Conservation (phyloP, 805 yeast genomes). For the Phaffomyces antillensis region DNA sequence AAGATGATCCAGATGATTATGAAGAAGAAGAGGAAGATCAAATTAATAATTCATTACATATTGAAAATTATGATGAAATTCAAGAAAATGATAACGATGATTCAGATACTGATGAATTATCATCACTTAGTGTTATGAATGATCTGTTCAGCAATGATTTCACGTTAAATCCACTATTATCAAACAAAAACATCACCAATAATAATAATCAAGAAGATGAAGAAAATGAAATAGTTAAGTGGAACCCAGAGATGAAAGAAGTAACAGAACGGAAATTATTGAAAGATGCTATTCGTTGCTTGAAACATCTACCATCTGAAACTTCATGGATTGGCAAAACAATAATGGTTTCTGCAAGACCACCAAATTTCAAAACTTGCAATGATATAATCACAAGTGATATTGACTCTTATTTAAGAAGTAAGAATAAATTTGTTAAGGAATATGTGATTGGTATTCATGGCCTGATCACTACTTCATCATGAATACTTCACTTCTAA, state of each 20-base stretch:
- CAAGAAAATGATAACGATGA: background rate
- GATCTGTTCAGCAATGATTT: background rate
- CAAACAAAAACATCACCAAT: no score
- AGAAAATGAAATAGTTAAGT: constrained; percentile 22
- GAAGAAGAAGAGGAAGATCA: background rate
- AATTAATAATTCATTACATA: constrained; percentile 6
- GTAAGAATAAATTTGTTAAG: constrained; percentile 6
- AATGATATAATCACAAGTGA: background rate
- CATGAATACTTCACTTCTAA: background rate
- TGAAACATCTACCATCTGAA: constrained; percentile 43
- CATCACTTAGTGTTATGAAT: constrained; percentile 1
- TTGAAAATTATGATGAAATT: constrained; percentile 8
- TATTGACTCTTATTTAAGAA: background rate
- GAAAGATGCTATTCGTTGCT: constrained; percentile 50
- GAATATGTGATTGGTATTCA: constrained; percentile 8
- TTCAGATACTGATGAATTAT: background rate
- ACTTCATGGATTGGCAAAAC: constrained; percentile 47
- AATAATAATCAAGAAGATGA: no score
- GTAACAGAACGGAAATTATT: constrained; percentile 34
- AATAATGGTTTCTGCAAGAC: constrained; percentile 24
- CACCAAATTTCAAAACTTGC: constrained; percentile 8
- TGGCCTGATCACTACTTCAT: constrained; percentile 5
- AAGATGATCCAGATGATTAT: background rate
- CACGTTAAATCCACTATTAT: no score
- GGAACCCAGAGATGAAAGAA: constrained; percentile 40